Evolutionary conservation across 345 rosid species (phyloP).

Genomic region (Pugionium dolabratum): DNA sequence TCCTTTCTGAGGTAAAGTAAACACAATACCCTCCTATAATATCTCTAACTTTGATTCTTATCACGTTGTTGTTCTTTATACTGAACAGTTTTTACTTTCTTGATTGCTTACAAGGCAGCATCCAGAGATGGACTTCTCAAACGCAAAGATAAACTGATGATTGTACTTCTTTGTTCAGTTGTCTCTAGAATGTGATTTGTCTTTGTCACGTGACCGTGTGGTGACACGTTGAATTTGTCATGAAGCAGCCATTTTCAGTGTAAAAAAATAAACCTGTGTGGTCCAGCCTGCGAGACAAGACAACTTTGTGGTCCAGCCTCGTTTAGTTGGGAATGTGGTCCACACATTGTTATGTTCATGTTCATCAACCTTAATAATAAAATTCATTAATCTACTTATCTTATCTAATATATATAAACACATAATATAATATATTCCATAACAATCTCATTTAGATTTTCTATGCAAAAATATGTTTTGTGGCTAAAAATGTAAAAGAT

Average conservation of each 20-base stretch:
- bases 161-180: constrained; percentile 24
- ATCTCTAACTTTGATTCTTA: not conserved
- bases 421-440: no score
- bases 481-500: no score
- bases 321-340: constrained; percentile 40
- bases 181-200: constrained; percentile 15
- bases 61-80: not conserved
- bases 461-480: no score
- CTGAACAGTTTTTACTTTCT: constrained; percentile 8
- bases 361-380: no score
- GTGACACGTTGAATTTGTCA: constrained; percentile 19
- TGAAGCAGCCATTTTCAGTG: constrained; percentile 30
- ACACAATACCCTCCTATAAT: not conserved
- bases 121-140: constrained; percentile 97
- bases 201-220: constrained; percentile 30
- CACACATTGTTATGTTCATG: not conserved
- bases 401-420: no score
- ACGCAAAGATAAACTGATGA: constrained; percentile 65
- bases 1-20: constrained; percentile 56
- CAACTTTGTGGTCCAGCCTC: constrained; percentile 30
- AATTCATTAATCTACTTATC: no score
- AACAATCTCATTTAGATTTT: no score
- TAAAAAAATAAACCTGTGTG: constrained; percentile 15
- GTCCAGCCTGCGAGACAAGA: constrained; percentile 13
- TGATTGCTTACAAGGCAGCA: constrained; percentile 54